Conservation (phyloP, 441 rosid species). For the Arabidopsis lyrata region DNA sequence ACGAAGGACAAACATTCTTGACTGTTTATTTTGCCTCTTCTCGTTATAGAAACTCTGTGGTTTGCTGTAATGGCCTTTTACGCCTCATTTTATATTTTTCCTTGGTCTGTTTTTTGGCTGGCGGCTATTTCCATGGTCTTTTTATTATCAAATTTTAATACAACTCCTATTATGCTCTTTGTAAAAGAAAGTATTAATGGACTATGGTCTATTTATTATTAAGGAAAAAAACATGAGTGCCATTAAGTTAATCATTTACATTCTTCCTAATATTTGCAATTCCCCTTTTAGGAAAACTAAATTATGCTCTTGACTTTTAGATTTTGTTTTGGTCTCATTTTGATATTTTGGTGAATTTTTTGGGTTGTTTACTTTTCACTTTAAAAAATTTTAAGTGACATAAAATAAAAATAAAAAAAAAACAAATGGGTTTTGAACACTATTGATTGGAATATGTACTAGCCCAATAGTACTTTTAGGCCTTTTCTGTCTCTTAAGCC, state of each 20-base stretch:
- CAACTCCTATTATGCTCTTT: not conserved
- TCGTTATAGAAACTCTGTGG: not conserved
- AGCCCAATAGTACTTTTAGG: constrained; percentile 7
- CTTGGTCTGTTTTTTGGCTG: not conserved
- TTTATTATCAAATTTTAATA: not conserved
- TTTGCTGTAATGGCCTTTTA: constrained; percentile 21
- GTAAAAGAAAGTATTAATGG: not conserved
- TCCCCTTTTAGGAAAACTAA: too few species aligned
- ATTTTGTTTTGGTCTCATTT: too few species aligned
- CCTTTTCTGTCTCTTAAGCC: not conserved
- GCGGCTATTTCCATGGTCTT: constrained; percentile 1
- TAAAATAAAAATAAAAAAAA: too few species aligned
- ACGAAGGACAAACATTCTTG: not conserved
- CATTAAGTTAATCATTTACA: constrained; percentile 11
- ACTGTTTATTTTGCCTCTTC: constrained; percentile 21
- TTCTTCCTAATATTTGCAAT: too few species aligned
- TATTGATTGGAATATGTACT: too few species aligned
- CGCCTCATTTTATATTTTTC: constrained; percentile 1
- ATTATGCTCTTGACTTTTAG: too few species aligned
- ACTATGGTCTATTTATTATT: not conserved
- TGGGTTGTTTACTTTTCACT: too few species aligned
- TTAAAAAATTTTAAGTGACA: too few species aligned
- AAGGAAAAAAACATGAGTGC: not conserved
- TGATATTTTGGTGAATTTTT: too few species aligned
- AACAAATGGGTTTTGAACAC: too few species aligned